Percentiles rank a stretch among this genome's conserved stretches.
phyloP scores from a whole-genome alignment of 108 stramenopile species.

The Cyclotella choctawhatcheeana region DNA sequence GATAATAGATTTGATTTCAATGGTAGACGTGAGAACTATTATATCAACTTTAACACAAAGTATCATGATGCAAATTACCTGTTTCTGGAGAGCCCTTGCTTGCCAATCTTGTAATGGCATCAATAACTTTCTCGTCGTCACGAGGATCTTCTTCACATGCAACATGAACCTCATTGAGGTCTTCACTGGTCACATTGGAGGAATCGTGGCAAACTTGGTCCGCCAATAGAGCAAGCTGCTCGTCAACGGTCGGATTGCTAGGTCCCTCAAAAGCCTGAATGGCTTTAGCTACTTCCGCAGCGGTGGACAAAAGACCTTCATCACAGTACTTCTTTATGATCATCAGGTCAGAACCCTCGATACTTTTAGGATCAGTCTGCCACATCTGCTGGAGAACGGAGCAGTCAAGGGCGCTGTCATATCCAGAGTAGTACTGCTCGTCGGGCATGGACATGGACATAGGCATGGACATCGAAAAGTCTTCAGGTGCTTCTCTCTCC shows the following conservation, averaged over 20 bases:
- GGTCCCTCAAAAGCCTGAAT: slow-evolving; percentile 5
- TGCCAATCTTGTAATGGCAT: slow-evolving; percentile 3
- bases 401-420: not conserved
- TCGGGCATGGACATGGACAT: too few relatives aligned
- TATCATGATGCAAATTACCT: not conserved
- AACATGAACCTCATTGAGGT: slow-evolving; percentile 3
- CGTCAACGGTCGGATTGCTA: not conserved
- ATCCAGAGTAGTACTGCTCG: not conserved
- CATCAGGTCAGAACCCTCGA: slow-evolving; percentile 2
- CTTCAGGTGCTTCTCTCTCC: too few relatives aligned
- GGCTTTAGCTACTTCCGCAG: not conserved
- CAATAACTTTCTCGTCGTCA: not conserved
- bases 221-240: slow-evolving; percentile 4
- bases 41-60: not conserved
- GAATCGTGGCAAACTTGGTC: not conserved
- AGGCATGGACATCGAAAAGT: slow-evolving; percentile 4
- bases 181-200: not conserved
- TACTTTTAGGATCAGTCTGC: not conserved
- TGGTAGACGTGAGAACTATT: not conserved
- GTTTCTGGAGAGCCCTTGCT: not conserved
- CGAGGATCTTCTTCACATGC: slow-evolving; percentile 1
- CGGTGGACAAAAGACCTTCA: not conserved
- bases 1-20: not conserved
- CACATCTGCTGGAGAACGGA: slow-evolving; percentile 9
- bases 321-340: slow-evolving; percentile 7